Conservation (phyloP, 2,329 filamentous ascomycete genomes). For the Monilinia polystroma region DNA sequence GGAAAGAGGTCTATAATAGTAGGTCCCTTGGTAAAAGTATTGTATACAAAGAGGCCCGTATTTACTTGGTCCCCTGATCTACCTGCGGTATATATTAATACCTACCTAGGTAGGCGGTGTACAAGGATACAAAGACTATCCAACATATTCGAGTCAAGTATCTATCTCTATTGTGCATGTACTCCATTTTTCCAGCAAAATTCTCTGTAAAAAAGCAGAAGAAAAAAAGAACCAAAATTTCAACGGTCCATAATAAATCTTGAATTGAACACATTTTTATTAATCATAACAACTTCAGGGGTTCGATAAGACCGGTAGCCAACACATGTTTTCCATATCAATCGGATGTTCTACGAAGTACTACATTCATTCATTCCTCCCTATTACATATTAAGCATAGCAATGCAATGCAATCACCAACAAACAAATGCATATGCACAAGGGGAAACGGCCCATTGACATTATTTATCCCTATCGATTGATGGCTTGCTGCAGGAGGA, state of each 20-base stretch:
- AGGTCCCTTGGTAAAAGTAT: too few relatives aligned
- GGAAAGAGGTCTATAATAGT: too few relatives aligned
- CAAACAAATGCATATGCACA: slow-evolving; percentile 5
- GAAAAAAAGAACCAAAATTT: background rate
- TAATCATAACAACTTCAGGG: too few relatives aligned
- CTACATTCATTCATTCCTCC: too few relatives aligned
- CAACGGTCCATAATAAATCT: background rate
- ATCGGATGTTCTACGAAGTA: too few relatives aligned
- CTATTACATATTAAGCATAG: too few relatives aligned
- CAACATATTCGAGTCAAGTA: slow-evolving; percentile 2
- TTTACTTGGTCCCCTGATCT: slow-evolving; percentile 11
- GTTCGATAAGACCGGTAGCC: too few relatives aligned
- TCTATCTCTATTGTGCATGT: too few relatives aligned
- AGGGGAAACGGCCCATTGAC: background rate
- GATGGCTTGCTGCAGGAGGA: background rate
- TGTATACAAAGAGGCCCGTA: background rate
- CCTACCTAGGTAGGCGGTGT: background rate
- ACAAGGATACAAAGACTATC: background rate
- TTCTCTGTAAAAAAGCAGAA: background rate
- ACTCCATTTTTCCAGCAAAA: background rate
- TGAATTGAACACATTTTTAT: background rate
- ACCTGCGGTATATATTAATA: background rate
- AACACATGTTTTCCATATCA: too few relatives aligned
- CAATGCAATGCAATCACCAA: too few relatives aligned
- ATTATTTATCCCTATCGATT: background rate